Conservation (phyloP, 345 rosid species). For the Citropsis articulata region DNA sequence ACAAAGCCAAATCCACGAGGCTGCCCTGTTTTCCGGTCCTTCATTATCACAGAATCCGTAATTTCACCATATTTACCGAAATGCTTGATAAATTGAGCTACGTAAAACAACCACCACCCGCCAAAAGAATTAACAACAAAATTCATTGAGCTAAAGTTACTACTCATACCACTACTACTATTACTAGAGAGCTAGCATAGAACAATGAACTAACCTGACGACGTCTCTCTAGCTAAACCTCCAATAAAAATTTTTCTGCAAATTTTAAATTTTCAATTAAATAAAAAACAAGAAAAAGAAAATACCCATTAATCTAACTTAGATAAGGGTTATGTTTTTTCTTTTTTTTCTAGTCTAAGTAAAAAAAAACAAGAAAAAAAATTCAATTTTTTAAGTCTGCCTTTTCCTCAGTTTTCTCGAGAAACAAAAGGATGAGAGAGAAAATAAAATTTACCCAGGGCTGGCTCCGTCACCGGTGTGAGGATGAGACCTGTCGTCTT, state of each 20-base stretch:
- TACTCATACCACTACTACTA: background rate
- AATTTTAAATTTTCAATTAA: conserved; percentile 31
- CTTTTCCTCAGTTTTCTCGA: background rate
- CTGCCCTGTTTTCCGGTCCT: conserved; percentile 82
- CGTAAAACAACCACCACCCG: conserved; percentile 25
- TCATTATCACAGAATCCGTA: conserved; percentile 94
- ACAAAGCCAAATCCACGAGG: conserved; percentile 98
- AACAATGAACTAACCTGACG: conserved; percentile 56
- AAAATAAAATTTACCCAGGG: conserved; percentile 45
- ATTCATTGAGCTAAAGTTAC: conserved; percentile 22
- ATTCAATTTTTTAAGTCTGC: background rate
- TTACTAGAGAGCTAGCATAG: conserved; percentile 1
- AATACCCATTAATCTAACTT: background rate
- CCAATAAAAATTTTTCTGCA: conserved; percentile 86
- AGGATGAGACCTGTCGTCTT: conserved; percentile 52
- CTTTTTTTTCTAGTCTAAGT: too few relatives aligned
- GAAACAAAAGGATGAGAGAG: conserved; percentile 11
- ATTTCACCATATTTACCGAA: conserved; percentile 90
- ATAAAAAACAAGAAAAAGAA: background rate
- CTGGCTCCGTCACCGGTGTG: conserved; percentile 68
- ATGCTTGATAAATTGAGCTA: conserved; percentile 77
- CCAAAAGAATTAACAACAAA: conserved; percentile 10
- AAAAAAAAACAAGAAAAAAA: background rate
- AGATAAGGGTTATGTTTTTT: background rate
- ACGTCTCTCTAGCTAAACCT: conserved; percentile 82